Percentiles rank a stretch among this genome's conserved stretches.
These are phyloP conservation scores for Aspergillus pseudoterreus DNA, from an alignment of 2,329 filamentous ascomycete species.

Conservation along the genomic window DNA sequence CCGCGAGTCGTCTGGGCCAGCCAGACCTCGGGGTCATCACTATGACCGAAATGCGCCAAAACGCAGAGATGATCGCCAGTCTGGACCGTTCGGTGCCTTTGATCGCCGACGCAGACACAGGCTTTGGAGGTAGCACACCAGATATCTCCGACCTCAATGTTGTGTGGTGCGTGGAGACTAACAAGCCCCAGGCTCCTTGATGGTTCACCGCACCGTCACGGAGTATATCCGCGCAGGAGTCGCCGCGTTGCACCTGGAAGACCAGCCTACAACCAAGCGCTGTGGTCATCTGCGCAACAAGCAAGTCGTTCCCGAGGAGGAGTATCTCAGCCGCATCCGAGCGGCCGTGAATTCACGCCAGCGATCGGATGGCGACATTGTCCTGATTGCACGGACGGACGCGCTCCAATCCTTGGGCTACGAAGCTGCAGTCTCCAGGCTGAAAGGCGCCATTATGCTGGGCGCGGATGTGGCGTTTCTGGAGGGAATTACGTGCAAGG, in stretches of 20 bases:
- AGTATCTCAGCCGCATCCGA: neutral
- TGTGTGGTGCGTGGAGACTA: no score
- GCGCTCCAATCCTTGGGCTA: neutral
- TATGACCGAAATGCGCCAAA: neutral
- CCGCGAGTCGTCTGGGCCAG: neutral
- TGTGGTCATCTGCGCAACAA: neutral
- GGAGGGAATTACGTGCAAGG: neutral
- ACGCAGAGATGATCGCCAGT: neutral
- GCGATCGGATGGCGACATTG: neutral
- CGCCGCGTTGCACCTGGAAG: neutral
- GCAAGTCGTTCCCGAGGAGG: neutral
- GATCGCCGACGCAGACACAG: neutral
- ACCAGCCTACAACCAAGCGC: neutral
- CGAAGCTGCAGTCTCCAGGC: neutral
- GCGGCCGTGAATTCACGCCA: neutral
- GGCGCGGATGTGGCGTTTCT: neutral
- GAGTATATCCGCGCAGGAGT: neutral
- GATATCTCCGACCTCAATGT: neutral
- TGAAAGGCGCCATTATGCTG: neutral
- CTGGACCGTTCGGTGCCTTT: neutral
- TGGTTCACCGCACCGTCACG: neutral
- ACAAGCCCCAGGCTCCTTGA: neutral
- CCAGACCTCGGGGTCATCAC: neutral
- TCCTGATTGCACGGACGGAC: neutral
- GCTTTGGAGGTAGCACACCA: neutral